Conservation (phyloP, 371 early-diverging fungal genomes). For the Mortierella sp. region DNA sequence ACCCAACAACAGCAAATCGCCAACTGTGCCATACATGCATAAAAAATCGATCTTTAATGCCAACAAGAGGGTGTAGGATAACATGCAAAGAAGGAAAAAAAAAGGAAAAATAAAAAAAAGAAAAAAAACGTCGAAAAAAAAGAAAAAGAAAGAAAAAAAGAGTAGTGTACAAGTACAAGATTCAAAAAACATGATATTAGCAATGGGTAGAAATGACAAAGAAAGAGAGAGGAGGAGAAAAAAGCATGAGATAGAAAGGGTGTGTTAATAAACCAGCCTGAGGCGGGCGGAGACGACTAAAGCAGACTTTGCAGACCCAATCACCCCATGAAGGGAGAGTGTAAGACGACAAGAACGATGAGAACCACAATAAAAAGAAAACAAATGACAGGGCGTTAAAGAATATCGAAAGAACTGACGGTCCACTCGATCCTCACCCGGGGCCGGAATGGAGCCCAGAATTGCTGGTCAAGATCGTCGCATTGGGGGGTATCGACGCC, state of each 20-base stretch:
- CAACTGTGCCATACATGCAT: neutral
- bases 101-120: neutral
- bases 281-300: too few relatives aligned
- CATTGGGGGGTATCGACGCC: conserved; percentile 3
- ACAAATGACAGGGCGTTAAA: neutral
- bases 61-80: neutral
- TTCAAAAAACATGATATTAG: neutral
- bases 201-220: neutral
- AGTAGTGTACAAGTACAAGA: neutral
- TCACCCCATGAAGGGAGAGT: too few relatives aligned
- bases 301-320: too few relatives aligned
- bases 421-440: neutral
- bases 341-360: too few relatives aligned
- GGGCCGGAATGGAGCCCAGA: neutral
- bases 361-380: neutral
- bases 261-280: too few relatives aligned
- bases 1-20: too few relatives aligned
- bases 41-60: neutral
- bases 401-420: neutral
- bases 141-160: neutral
- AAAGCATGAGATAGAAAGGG: neutral
- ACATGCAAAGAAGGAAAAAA: neutral
- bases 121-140: neutral
- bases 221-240: neutral
- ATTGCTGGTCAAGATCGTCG: conserved; percentile 4